Base-by-base conservation (phyloP, 2,329 filamentous ascomycete genomes). In the Fusarium sublunatum region DNA sequence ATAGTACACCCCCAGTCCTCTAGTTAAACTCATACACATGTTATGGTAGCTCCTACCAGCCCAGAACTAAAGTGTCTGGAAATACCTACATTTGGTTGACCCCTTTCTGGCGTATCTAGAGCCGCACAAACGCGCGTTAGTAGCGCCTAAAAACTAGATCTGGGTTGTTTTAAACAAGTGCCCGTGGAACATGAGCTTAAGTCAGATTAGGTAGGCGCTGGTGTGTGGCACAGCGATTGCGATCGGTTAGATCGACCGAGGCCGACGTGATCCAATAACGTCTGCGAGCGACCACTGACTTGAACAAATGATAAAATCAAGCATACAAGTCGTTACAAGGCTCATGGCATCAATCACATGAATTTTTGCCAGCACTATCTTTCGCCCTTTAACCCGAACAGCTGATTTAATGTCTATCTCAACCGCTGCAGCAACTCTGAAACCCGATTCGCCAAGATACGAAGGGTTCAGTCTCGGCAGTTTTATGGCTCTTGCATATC, bases 211-310 rank as follows among this genome's bases (percentile, higher is more conserved):
- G 73, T 73, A 53, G 76, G 75, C 2, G 73, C 72, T 7, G 79
- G 79, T 9, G 76, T 76, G 13, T 63, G 67, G 19, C 57, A 66
- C 63, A 81, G 71, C 41, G 73, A 70, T 42, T 64, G 67, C 41
- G 73, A 70, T 42, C 64, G 67, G 58, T 82, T 80, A 50, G 79
- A 64, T 35, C 73, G 72, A 42, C 49, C n/a, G 19, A 47, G 40
- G 19, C 74, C 70, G 6, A 80, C 13, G 63, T 36, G 39, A 29
- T 60, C n/a, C 7, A 13, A 34, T 13, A 34, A n/a, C n/a, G 31
- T 34, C 31, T 6, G 12, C 5, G 12, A 6, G 31, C 31, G 31
- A 31, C 9, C 10, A 11, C 10, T 11, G 29, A 34, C 31, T 34
- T n/a, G 7, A 13, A 34, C 7, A 34, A 34, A 10, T 7, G n/a